Evolutionary conservation across 352 stramenopile genomes (phyloP).

Genomic region (Phytopythium montanum): DNA sequence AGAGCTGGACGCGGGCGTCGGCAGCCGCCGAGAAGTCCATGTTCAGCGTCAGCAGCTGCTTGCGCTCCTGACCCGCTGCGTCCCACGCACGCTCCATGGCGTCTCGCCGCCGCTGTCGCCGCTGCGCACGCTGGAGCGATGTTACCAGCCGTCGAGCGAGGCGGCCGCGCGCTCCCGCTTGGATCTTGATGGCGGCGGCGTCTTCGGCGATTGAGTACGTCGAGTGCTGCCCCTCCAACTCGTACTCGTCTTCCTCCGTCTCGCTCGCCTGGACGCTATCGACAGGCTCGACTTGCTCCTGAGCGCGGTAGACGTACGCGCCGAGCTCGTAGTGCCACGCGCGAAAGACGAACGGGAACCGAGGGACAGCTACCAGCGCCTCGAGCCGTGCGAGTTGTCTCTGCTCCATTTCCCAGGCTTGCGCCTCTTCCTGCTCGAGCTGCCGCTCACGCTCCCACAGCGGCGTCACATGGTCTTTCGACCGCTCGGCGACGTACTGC

Average conservation of each 20-base stretch:
- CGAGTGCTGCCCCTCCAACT: conserved; percentile 32
- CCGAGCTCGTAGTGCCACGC: not conserved
- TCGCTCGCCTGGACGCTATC: conserved; percentile 12
- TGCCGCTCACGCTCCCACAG: conserved; percentile 64
- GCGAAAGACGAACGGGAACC: conserved; percentile 47
- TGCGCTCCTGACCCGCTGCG: conserved; percentile 27
- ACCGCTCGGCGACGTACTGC: conserved; percentile 56
- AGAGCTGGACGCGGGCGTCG: not conserved
- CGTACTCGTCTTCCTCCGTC: conserved; percentile 4
- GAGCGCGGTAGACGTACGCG: conserved; percentile 4
- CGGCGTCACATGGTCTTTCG: conserved; percentile 48
- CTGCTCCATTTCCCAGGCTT: conserved; percentile 36
- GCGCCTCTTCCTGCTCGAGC: conserved; percentile 45
- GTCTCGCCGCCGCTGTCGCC: conserved; percentile 21
- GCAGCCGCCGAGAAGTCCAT: not conserved
- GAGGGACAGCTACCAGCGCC: conserved; percentile 31
- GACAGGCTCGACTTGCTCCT: not conserved
- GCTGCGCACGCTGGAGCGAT: conserved; percentile 22
- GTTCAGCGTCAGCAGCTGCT: conserved; percentile 43
- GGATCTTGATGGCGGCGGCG: conserved; percentile 38
- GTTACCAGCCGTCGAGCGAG: conserved; percentile 31
- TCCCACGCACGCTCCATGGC: conserved; percentile 44
- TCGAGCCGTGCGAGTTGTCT: conserved; percentile 27
- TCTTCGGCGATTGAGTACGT: conserved; percentile 69
- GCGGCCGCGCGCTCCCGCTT: conserved; percentile 34